Conservation (phyloP, 106 monocot species). For the Phalaenopsis aphrodite region DNA sequence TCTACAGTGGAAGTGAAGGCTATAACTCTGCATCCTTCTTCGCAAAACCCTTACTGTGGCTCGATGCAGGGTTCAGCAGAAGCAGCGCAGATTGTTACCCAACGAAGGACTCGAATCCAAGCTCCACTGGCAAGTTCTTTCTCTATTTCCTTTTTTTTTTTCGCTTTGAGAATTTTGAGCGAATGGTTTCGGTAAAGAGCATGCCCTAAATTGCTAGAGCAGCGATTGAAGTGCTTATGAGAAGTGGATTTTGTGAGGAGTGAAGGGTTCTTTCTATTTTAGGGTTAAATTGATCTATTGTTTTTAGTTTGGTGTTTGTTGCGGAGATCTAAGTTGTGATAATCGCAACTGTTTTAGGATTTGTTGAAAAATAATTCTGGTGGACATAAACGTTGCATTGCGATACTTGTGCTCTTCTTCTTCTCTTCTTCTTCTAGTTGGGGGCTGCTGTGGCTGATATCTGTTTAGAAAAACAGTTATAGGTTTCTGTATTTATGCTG, state of each 20-base stretch:
- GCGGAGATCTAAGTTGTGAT: neutral
- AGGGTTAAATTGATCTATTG: neutral
- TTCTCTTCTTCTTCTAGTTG: neutral
- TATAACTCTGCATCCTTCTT: too few species aligned
- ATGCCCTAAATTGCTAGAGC: neutral
- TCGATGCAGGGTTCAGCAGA: neutral
- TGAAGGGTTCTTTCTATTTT: neutral
- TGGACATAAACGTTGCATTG: neutral
- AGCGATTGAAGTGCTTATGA: too few species aligned
- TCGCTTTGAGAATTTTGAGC: neutral
- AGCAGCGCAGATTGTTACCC: neutral
- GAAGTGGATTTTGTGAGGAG: neutral
- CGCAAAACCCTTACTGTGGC: too few species aligned
- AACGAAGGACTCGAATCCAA: neutral
- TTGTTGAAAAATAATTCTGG: neutral
- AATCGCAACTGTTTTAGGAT: neutral
- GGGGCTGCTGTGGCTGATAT: neutral
- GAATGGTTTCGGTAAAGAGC: neutral
- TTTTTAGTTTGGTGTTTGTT: neutral
- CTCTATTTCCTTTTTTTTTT: neutral
- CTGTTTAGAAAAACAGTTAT: neutral
- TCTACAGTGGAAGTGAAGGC: too few species aligned
- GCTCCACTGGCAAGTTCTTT: conserved; percentile 7
- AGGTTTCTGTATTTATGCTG: neutral
- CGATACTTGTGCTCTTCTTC: neutral